Conservation (phyloP, 1,284 basidiomycete species). For the Anthracocystis panici-leucophaei region DNA sequence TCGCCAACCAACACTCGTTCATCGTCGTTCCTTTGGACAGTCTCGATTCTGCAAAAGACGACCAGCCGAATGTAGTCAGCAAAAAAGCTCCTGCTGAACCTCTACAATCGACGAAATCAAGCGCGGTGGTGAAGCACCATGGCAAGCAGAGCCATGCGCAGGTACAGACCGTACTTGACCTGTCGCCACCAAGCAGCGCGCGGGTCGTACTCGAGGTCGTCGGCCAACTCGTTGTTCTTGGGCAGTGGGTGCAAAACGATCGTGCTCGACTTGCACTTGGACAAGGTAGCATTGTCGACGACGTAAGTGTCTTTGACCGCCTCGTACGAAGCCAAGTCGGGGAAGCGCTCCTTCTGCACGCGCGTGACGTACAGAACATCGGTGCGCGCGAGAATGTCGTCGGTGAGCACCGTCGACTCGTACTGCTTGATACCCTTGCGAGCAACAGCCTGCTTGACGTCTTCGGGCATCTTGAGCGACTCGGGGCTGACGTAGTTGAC, state of each 20-base stretch:
- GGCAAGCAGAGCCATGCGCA: constrained; percentile 66
- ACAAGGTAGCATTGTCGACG: constrained; percentile 91
- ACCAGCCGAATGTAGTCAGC: not conserved
- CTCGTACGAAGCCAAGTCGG: constrained; percentile 84
- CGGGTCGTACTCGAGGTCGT: constrained; percentile 96
- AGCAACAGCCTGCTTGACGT: constrained; percentile 79
- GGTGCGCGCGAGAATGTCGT: constrained; percentile 90
- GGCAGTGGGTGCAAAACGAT: constrained; percentile 99
- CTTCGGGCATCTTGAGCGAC: constrained; percentile 90
- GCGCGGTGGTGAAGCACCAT: constrained; percentile 59
- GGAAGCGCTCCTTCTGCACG: constrained; percentile 94
- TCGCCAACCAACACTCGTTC: not conserved
- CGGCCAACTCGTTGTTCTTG: constrained; percentile 94
- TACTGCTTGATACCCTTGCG: constrained; percentile 75
- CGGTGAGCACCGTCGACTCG: constrained; percentile 82
- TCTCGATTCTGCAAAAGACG: constrained; percentile 14
- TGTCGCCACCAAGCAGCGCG: constrained; percentile 97
- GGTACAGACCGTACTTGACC: constrained; percentile 95
- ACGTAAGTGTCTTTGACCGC: constrained; percentile 92
- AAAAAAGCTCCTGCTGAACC: not conserved
- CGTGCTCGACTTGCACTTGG: constrained; percentile 92
- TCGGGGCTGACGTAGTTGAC: constrained; percentile 96
- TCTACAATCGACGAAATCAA: not conserved
- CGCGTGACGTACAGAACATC: constrained; percentile 98
- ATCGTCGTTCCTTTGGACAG: constrained; percentile 7